Evolutionary conservation across 1,139 yeast genomes (phyloP), one percentile per base, ranked within the genome.

Genomic region (Diutina siamensis): DNA sequence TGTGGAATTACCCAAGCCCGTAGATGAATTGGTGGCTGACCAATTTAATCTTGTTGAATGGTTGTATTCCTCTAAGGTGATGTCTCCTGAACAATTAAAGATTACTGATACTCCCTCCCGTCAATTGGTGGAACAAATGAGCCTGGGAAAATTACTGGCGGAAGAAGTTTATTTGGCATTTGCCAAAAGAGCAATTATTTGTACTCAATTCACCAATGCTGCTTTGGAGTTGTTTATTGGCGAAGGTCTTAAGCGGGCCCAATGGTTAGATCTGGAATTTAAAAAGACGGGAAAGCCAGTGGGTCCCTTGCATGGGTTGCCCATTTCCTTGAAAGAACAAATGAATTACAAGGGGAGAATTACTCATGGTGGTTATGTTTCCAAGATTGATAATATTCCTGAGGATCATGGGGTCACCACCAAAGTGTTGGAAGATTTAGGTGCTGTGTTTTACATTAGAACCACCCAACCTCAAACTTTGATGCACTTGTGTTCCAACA

Each of bases 281-380:
- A 33, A 44, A 12, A 27, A 46, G 31, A 44, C 44, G 46, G 88
- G 89, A 18, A 74, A 77, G 55, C 63, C 80, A 0, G 61, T 78
- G 47, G 94, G 94, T 41, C 87, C 88, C 7, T 67, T 83, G 49
- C 94, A 83, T 54, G 94, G 94, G 17, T 64, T 83, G 36, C 94
- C 94, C n/a, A 63, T 83, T 35, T 82, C 92, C 1, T 64, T 84
- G 49, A 83, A 83, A 56, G 94, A 83, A 59, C 89, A 83, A 54
- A 74, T 80, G 64, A 71, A 74, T 50, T 77, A 67, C 56, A 69
- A 65, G 47, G 81, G 77, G 20, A 76, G 65, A 52, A 65, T 72
- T 53, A 76, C 85, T 31, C 79, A 78, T 55, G 85, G 79, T 44
- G 75, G 82, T 17, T 80, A 75, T 63, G 87, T 80, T 22, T 69